Percentiles rank a stretch among this genome's conserved stretches.
These are phyloP conservation scores for Rhodotorula graminis DNA, from an alignment of 768 basidiomycete genomes.

Conservation along the genomic window DNA sequence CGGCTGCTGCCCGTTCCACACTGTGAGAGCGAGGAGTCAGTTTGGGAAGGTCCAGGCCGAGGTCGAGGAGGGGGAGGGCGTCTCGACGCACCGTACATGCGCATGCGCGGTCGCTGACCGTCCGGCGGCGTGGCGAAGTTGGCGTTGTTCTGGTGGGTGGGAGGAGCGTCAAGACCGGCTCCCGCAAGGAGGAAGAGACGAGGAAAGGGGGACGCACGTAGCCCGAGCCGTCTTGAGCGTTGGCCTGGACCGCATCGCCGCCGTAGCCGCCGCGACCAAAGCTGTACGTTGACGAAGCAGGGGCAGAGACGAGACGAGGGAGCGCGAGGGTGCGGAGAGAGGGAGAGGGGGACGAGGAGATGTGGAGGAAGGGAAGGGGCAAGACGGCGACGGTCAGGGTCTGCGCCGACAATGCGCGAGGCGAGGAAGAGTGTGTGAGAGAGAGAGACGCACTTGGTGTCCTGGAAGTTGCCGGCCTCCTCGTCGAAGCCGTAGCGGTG, in stretches of 20 bases:
- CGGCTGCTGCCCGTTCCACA: slow-evolving; percentile 86
- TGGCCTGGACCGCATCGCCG: slow-evolving; percentile 84
- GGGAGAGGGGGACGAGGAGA: too few species aligned
- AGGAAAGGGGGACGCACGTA: not conserved
- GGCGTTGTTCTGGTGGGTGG: slow-evolving; percentile 47
- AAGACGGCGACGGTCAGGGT: too few species aligned
- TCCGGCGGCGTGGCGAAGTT: slow-evolving; percentile 61
- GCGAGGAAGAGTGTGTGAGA: too few species aligned
- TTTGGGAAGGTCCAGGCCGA: not conserved
- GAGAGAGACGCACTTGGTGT: slow-evolving; percentile 43
- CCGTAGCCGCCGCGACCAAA: slow-evolving; percentile 83
- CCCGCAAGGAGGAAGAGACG: not conserved
- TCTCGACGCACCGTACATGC: slow-evolving; percentile 1
- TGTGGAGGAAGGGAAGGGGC: too few species aligned
- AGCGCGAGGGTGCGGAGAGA: too few species aligned
- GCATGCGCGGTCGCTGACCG: slow-evolving; percentile 42
- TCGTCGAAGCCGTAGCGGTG: slow-evolving; percentile 85
- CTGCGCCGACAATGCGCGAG: too few species aligned
- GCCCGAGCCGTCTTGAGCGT: slow-evolving; percentile 91
- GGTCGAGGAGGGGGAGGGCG: not conserved
- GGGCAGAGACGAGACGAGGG: not conserved
- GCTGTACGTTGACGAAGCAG: slow-evolving; percentile 55
- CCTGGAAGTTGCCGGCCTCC: slow-evolving; percentile 75
- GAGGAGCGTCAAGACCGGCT: too few species aligned
- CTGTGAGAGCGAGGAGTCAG: slow-evolving; percentile 43